Evolutionary conservation across 805 yeast genomes (phyloP), one percentile per base, ranked within the genome.

Genomic region (Lachancea thermotolerans): DNA sequence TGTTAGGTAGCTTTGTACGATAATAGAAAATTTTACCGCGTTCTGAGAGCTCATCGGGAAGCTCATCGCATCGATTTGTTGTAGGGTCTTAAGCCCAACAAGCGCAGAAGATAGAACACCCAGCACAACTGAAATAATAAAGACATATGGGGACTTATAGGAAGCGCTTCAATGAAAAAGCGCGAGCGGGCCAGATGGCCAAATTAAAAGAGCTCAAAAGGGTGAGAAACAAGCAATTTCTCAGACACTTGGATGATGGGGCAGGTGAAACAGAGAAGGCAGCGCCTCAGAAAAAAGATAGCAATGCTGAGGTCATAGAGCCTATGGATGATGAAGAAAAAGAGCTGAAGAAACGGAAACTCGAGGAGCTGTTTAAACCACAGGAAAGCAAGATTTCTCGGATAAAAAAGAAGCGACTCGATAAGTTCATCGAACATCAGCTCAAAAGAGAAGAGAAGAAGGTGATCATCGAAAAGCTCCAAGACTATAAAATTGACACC

Each of bases 401-500:
- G 41, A 75, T 82, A 40, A 84, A 91, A 69, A 77, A 73, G 71
- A 76, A 79, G 85, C 68, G 98, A 47, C 67, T 91, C 37, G 97
- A 91, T 50, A 91, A 91, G 64, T 91, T 88, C 64, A 88, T 91
- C 33, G 95, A 89, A 47, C 95, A 86, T 66, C 96, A 89, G 61
- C 59, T 89, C 54, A 84, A 83, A 57, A 71, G 95, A 59, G 95
- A 91, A 62, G 98, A 91, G 66, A 85, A 85, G 64, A 85, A 85
- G 54, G 74, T 76, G 2, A 69, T 91, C 44, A 68, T 91, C 36
- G 80, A 82, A 51, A 89, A 88, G 61, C 70, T 91, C 35, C 75
- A 82, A 41, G 74, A 73, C 25, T 68, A 77, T 8, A 67, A 69
- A 30, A 74, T 91, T 39, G 95, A 90, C 58, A 79, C 95, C 0